A percentile compares a stretch with the other conserved stretches of the same genome.
phyloP scores from a whole-genome alignment of 148 eudicot genomes.

The Fagopyrum esculentum region DNA sequence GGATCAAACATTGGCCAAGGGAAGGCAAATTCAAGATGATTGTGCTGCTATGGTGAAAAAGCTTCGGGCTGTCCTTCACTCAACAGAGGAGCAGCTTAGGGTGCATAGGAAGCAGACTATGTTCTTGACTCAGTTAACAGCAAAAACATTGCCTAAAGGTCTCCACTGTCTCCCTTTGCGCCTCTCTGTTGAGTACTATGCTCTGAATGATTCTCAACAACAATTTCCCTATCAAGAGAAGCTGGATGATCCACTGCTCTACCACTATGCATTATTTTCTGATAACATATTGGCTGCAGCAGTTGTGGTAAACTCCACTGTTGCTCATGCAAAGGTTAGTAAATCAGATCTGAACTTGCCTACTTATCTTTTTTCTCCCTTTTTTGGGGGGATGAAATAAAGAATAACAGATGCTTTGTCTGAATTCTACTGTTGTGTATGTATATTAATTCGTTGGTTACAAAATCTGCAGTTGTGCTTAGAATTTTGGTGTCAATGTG shows the following conservation, averaged over 20 bases:
- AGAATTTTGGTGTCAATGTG: not conserved
- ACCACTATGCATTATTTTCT: constrained; percentile 88
- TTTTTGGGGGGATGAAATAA: not conserved
- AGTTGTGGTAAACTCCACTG: constrained; percentile 88
- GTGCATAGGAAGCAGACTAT: constrained; percentile 82
- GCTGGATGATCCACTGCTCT: constrained; percentile 57
- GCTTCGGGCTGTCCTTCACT: constrained; percentile 94
- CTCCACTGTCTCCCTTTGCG: constrained; percentile 97
- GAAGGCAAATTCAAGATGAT: constrained; percentile 86
- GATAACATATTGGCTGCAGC: constrained; percentile 92
- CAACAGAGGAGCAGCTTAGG: constrained; percentile 89
- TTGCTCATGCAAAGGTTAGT: constrained; percentile 74
- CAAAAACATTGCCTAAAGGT: constrained; percentile 93
- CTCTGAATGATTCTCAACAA: constrained; percentile 52
- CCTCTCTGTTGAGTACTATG: constrained; percentile 73
- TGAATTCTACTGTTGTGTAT: not conserved
- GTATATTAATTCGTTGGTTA: not conserved
- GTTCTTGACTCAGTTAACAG: constrained; percentile 87
- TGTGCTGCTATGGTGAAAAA: constrained; percentile 81
- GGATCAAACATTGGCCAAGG: constrained; percentile 84
- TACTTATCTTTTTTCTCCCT: not conserved
- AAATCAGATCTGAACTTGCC: not conserved
- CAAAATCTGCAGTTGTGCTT: not conserved
- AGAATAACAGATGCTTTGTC: not conserved
- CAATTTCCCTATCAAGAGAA: constrained; percentile 61